Base-by-base conservation (phyloP, 2,329 filamentous ascomycete species). In the Aspergillus sp. region DNA sequence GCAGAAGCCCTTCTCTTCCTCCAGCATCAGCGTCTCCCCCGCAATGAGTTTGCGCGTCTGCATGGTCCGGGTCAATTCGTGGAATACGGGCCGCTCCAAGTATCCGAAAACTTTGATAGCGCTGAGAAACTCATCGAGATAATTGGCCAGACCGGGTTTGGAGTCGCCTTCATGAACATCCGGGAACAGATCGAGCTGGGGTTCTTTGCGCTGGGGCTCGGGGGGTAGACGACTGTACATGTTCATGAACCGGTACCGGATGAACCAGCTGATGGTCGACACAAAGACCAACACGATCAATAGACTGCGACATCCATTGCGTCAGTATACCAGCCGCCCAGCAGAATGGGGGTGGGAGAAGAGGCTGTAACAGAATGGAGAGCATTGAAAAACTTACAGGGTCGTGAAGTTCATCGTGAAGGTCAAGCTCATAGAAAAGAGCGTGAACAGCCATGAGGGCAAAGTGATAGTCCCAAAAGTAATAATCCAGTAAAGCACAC, bases 21-120 rank as follows among this genome's bases (percentile, higher is more conserved):
- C 93, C 30, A 98, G 74, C 54, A 96, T 82, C 57, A 98, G 75
- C 0, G 93, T 98, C 68, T 98, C 93, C 29, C 93, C 93, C 4
- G 93, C 91, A 59, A 97, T 94, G 43, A 98, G 76, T 68, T 96
- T 96, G 57, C 88, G 79, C 19, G 94, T 98, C 72, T 98, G 93
- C 93, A 98, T 98, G 49, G 90, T 96, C 49, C 93, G 78, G 0
- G 93, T 98, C 57, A 98, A 79, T 69, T 98, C 93, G 62, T 98
- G 94, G 61, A 98, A 98, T 38, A 98, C 93, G 0, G 93, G 89
- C 28, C 93, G 82, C 65, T 98, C 93, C 39, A 98, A 74, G 62
- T 97, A 98, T 6, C 93, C 93, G 69, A 98, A 98, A 48, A 98
- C 93, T 68, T 97, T 98, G 73, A 98, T 98, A 29, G 94, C 93